Conservation (phyloP, 2,329 filamentous ascomycete species). For the Talaromyces marneffei region DNA sequence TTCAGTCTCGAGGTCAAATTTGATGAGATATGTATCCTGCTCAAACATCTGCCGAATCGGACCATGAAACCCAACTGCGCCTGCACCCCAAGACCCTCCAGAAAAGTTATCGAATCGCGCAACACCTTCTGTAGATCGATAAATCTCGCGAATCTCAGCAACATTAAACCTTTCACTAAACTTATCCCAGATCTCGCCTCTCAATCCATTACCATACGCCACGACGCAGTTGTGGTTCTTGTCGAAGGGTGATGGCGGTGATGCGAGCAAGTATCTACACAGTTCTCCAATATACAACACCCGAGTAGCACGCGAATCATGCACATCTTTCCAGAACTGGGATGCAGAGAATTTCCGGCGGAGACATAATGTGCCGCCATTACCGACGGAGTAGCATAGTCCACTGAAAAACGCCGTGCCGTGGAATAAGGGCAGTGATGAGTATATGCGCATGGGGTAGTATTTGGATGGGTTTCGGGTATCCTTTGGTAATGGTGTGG, state of each 20-base stretch:
- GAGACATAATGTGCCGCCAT: constrained; percentile 39
- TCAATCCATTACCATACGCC: constrained; percentile 45
- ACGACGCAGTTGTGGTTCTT: constrained; percentile 40
- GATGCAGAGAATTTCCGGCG: constrained; percentile 44
- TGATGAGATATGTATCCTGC: constrained; percentile 39
- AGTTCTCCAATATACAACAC: constrained; percentile 47
- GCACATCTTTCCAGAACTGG: constrained; percentile 43
- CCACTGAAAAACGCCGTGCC: constrained; percentile 45
- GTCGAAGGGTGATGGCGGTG: constrained; percentile 42
- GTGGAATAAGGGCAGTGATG: constrained; percentile 45
- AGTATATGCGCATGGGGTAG: constrained; percentile 43
- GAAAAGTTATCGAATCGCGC: constrained; percentile 44
- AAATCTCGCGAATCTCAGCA: constrained; percentile 45
- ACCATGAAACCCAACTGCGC: constrained; percentile 42
- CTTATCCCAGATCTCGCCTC: constrained; percentile 46
- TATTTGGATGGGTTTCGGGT: constrained; percentile 36
- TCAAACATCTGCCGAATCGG: constrained; percentile 37
- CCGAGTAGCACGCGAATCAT: constrained; percentile 38
- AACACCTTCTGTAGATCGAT: constrained; percentile 44
- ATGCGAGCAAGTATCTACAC: constrained; percentile 44
- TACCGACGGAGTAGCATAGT: constrained; percentile 38
- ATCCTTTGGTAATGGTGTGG: constrained; percentile 34
- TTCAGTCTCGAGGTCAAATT: constrained; percentile 38
- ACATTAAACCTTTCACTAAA: constrained; percentile 51
- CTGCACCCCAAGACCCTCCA: constrained; percentile 36